These are phyloP conservation scores for Apium graveolens DNA, from an alignment of 129 eudicot species.

Conservation along the genomic window DNA sequence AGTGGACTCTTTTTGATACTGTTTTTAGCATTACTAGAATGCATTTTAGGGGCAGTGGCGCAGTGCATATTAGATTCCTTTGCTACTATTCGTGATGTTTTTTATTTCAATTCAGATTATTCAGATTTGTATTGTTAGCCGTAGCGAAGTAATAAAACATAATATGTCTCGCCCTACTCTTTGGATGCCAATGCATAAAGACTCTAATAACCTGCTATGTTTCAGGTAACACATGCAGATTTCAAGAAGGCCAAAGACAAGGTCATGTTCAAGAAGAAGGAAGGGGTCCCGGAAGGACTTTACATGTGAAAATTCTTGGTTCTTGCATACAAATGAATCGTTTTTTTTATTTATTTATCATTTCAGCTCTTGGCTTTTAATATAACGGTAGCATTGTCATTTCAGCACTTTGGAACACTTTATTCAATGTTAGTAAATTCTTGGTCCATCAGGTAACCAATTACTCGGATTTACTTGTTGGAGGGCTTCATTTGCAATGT, in stretches of 20 bases:
- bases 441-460: not conserved
- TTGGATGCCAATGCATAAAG: not conserved
- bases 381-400: not conserved
- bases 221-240: conserved; percentile 74
- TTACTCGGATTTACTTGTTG: not conserved
- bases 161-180: not conserved
- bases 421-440: not conserved
- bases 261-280: conserved; percentile 99
- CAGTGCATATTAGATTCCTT: too few species aligned
- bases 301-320: conserved; percentile 47
- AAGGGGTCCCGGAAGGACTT: conserved; percentile 96
- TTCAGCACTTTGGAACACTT: not conserved
- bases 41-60: too few species aligned
- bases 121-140: not conserved
- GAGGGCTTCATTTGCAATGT: not conserved
- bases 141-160: not conserved
- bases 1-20: not conserved
- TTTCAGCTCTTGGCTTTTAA: not conserved
- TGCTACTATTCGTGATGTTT: not conserved
- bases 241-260: conserved; percentile 98
- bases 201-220: not conserved
- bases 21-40: not conserved
- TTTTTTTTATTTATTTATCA: not conserved
- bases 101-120: not conserved
- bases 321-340: not conserved